Base-by-base conservation (phyloP, 306 rosid genomes). In the Notholithocarpus densiflorus region DNA sequence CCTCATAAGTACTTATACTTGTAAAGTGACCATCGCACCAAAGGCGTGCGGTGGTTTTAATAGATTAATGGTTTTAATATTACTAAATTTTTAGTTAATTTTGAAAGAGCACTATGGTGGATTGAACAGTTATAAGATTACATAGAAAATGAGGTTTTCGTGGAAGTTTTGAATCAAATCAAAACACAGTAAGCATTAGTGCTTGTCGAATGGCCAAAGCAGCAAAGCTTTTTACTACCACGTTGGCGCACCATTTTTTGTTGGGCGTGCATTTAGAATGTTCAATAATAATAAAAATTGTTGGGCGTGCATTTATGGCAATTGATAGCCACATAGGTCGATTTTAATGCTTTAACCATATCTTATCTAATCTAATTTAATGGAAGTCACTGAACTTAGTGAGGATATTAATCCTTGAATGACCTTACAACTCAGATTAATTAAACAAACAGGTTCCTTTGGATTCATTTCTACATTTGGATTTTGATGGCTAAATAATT, bases 71-170 rank as follows among this genome's bases (percentile, higher is more conserved):
- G 69, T 1, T 17, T 57, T 37, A 43, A 74, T 26, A 31, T 65
- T 56, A 34, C 32, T 56, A 15, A 53, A 56, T 10, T 13, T 31
- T 20, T 2, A 68, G 2, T 56, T 24, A 51, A 77, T 59, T 74
- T 21, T 37, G 45, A 56, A n/a, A 43, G 69, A 34, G 15, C 45
- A 2, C 45, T 37, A 37, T 43, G 59, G 75, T 80, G 79, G 75
- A 9, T 54, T 66, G 15, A 51, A 26, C 68, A 21, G 32, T 68
- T 66, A 80, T 80, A 75, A 37, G 65, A 64, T 68, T 34, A 56
- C 19, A 77, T 57, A 34, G 23, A 34, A 23, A 13, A 21, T 32
- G 5, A 34, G 10, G 2, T 52, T 23, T 20, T 64, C 13, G 26
- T 48, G 27, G 15, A 76, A 19, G 60, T 77, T 68, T 37, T 37